Conservation (phyloP, 352 stramenopile species). For the Phytophthora sp. region DNA sequence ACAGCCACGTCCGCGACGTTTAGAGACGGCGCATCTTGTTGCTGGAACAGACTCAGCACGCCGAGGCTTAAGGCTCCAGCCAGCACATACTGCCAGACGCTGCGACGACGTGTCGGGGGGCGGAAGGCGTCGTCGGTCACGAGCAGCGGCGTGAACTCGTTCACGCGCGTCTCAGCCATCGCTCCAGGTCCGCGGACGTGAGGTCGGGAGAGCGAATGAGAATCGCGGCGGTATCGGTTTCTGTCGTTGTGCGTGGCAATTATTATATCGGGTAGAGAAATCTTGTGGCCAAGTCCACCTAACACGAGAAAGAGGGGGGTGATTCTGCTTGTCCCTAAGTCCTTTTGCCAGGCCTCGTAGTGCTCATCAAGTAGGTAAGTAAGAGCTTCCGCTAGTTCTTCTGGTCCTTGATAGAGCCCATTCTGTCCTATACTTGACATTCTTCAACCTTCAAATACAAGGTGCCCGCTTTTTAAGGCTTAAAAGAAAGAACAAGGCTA, state of each 20-base stretch:
- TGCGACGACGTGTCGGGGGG: background rate
- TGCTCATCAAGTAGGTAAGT: background rate
- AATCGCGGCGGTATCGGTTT: background rate
- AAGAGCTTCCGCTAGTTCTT: background rate
- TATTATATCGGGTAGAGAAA: too few species aligned
- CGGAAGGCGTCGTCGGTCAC: background rate
- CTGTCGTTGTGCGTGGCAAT: too few species aligned
- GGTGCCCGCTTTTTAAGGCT: too few species aligned
- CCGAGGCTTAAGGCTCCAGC: slow-evolving; percentile 14
- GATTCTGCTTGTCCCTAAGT: background rate
- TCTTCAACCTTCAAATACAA: too few species aligned
- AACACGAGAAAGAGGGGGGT: background rate
- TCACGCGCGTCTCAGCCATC: slow-evolving; percentile 16
- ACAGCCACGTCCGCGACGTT: slow-evolving; percentile 2
- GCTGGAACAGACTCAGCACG: slow-evolving; percentile 25
- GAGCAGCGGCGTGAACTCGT: slow-evolving; percentile 43
- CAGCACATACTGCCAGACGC: slow-evolving; percentile 25
- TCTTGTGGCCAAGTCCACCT: too few species aligned
- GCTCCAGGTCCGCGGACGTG: background rate
- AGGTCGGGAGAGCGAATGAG: background rate
- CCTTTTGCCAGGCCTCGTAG: background rate
- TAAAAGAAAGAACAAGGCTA: too few species aligned
- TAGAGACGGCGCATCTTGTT: too few species aligned
- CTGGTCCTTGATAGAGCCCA: background rate
- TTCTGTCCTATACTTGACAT: background rate